These are phyloP conservation scores for Arabidopsis lyrata DNA, from an alignment of 441 rosid species.

Conservation along the genomic window DNA sequence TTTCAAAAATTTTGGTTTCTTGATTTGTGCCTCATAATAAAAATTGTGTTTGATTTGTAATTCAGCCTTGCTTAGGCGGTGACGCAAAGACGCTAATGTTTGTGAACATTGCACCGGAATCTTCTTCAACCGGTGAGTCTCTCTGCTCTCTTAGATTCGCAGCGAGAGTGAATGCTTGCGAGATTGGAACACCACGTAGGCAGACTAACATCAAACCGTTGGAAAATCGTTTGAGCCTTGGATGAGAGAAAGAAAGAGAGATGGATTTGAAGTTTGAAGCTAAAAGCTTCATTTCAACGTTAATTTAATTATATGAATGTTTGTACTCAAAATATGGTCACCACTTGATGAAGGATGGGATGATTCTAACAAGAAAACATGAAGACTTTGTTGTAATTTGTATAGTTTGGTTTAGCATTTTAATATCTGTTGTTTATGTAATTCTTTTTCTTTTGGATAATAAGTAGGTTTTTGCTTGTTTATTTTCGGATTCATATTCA, in stretches of 20 bases:
- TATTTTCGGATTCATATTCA: slow-evolving; percentile 29
- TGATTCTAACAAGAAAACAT: slow-evolving; percentile 37
- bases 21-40: slow-evolving; percentile 11
- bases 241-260: slow-evolving; percentile 40
- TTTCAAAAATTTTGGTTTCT: background rate
- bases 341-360: slow-evolving; percentile 22
- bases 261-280: slow-evolving; percentile 30
- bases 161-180: slow-evolving; percentile 95
- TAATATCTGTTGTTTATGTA: slow-evolving; percentile 9
- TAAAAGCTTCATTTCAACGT: slow-evolving; percentile 26
- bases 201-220: slow-evolving; percentile 60
- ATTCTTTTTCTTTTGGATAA: slow-evolving; percentile 6
- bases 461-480: slow-evolving; percentile 28
- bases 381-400: slow-evolving; percentile 39
- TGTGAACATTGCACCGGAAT: slow-evolving; percentile 87
- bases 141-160: slow-evolving; percentile 95
- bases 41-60: slow-evolving; percentile 26
- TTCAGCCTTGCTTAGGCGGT: slow-evolving; percentile 95
- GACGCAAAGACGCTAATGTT: slow-evolving; percentile 96
- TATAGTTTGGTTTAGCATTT: slow-evolving; percentile 42
- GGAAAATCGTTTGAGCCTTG: slow-evolving; percentile 74
- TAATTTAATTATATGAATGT: slow-evolving; percentile 43
- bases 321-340: slow-evolving; percentile 41
- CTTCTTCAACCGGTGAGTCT: slow-evolving; percentile 81
- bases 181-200: slow-evolving; percentile 91